phyloP scores from a whole-genome alignment of 1,139 yeast genomes.

The Magnusiomyces tetraspermus region DNA sequence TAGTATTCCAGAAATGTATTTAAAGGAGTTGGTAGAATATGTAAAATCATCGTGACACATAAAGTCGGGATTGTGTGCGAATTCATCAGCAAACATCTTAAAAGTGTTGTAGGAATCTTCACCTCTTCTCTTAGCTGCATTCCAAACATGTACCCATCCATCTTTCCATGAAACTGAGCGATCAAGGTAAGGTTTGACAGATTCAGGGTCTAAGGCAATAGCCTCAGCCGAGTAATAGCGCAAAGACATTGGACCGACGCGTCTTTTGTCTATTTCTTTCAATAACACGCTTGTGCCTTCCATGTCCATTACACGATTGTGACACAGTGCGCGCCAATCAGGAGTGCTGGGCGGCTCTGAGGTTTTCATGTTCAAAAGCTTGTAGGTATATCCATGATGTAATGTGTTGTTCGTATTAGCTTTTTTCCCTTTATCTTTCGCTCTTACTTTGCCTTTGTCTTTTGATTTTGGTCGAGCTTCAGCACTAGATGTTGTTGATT shows the following conservation, averaged over 20 bases:
- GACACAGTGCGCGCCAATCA: conserved; percentile 2
- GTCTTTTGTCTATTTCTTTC: background rate
- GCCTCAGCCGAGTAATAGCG: conserved; percentile 3
- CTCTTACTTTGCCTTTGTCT: background rate
- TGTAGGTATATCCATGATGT: background rate
- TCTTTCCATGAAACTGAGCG: background rate
- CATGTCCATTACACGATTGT: conserved; percentile 3
- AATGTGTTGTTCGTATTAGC: background rate
- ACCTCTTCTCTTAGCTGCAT: background rate
- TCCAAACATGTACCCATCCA: conserved; percentile 4
- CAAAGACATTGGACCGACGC: background rate
- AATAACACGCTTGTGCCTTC: background rate
- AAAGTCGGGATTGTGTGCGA: conserved; percentile 3
- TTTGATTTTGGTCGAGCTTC: background rate
- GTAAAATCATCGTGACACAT: conserved; percentile 2
- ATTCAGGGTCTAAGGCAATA: background rate
- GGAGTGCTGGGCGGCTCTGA: conserved; percentile 1
- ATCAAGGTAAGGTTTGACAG: background rate
- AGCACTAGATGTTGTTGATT: background rate
- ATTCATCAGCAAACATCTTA: conserved; percentile 4
- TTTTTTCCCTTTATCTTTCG: background rate
- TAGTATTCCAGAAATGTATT: background rate
- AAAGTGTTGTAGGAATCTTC: conserved; percentile 4
- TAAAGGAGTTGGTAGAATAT: background rate
- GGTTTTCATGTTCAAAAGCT: background rate